Conservation (phyloP, 2,329 filamentous ascomycete genomes). For the Talaromyces albobiverticillius region DNA sequence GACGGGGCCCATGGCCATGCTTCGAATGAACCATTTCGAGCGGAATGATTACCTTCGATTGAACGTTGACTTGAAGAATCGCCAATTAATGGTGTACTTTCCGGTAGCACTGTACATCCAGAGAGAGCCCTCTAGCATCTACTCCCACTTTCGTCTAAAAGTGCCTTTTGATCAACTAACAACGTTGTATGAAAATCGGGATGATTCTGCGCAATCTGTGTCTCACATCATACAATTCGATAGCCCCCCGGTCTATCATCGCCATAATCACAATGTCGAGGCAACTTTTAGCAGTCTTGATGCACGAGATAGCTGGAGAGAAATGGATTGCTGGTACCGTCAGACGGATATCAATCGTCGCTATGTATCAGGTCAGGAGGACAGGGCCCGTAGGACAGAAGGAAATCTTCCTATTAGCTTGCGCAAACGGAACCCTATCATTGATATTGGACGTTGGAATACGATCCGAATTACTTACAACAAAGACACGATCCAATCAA, state of each 20-base stretch:
- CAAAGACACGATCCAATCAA: conserved; percentile 23
- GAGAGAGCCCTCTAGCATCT: background rate
- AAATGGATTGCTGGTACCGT: conserved; percentile 59
- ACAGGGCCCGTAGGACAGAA: conserved; percentile 20
- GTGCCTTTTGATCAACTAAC: conserved; percentile 46
- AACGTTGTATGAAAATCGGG: conserved; percentile 32
- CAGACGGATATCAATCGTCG: conserved; percentile 61
- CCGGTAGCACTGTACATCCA: conserved; percentile 25
- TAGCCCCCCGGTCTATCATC: conserved; percentile 46
- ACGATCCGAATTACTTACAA: conserved; percentile 54
- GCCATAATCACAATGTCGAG: conserved; percentile 31
- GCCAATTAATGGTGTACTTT: conserved; percentile 48
- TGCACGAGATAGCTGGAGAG: conserved; percentile 49
- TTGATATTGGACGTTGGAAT: conserved; percentile 66
- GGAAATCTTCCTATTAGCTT: conserved; percentile 44
- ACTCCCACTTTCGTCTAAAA: conserved; percentile 38
- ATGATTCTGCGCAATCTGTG: conserved; percentile 17
- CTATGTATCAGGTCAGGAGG: background rate
- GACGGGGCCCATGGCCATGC: conserved; percentile 54
- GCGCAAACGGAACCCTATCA: conserved; percentile 49
- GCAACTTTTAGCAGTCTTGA: conserved; percentile 40
- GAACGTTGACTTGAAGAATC: conserved; percentile 42
- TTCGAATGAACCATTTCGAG: conserved; percentile 53
- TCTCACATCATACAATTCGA: conserved; percentile 40
- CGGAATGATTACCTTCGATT: conserved; percentile 28